Evolutionary conservation across 805 yeast species (phyloP), one percentile per base, ranked within the genome.

Genomic region (Wickerhamomyces xylosicus): DNA sequence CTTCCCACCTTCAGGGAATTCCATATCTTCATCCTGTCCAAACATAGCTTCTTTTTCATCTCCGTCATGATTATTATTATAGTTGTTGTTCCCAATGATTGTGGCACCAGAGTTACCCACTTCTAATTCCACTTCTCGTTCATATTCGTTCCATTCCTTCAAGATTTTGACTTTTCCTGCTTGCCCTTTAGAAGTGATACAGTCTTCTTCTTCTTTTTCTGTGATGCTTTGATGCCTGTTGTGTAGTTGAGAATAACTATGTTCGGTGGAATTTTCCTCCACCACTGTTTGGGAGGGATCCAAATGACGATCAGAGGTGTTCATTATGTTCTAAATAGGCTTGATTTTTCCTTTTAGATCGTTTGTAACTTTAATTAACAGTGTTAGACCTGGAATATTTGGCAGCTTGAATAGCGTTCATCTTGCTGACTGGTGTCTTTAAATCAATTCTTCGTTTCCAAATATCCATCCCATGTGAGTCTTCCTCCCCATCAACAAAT

Each of bases 1-100:
- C 31, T 56, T 37, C 0, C 85, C 85, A 16, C 85, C 85, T 46
- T 79, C 81, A 0, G 82, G 82, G 41, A 58, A 67, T 15, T 53
- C 57, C 20, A 51, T 34, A 10, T 45, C 57, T n/a, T 42, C 58
- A 37, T 53, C 54, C 11, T 38, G 43, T 2, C 49, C 46, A 36
- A 48, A 47, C 33, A 10, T 15, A n/a, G 34, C 32, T 4, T 33
- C 34, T 4, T 31, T 16, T 11, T 31, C 14, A 18, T 37, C 35
- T n/a, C n/a, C n/a, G n/a, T n/a, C n/a, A n/a, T n/a, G n/a, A 21
- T 21, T 21, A 6, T 21, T 10, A 10, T 21, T 10, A 5, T 33
- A 17, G 14, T 17, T 35, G 33, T 37, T n/a, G 17, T 37, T 37
- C 14, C 36, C 36, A 20, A 37, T 37, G n/a, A n/a, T n/a, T 8